phyloP scores from a whole-genome alignment of 176 grass and related monocot species.

The Canna indica region DNA sequence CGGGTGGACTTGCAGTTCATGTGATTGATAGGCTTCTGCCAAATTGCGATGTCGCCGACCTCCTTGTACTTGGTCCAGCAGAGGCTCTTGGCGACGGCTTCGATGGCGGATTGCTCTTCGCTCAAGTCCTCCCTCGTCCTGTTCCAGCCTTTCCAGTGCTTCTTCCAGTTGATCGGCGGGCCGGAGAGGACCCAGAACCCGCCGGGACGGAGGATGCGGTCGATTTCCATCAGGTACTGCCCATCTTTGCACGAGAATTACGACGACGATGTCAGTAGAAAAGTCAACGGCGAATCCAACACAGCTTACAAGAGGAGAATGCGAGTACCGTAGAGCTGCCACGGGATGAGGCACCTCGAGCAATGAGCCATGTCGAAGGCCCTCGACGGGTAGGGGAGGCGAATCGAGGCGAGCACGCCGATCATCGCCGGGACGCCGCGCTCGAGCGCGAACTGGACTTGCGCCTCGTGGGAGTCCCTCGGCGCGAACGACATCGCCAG shows the following conservation, averaged over 20 bases:
- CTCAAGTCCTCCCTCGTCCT: conserved; percentile 52
- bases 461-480: conserved; percentile 80
- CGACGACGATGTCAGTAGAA: background rate
- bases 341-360: conserved; percentile 90
- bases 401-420: conserved; percentile 67
- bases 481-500: conserved; percentile 90
- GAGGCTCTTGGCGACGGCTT: conserved; percentile 50
- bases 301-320: background rate
- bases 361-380: conserved; percentile 98
- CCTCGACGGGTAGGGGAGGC: conserved; percentile 68
- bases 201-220: conserved; percentile 74
- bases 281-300: background rate
- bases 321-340: conserved; percentile 63
- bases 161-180: conserved; percentile 92
- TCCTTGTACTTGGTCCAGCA: conserved; percentile 93
- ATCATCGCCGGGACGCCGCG: conserved; percentile 91
- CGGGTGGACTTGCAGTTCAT: conserved; percentile 56
- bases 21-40: conserved; percentile 90
- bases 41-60: conserved; percentile 68
- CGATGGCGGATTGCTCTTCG: conserved; percentile 57
- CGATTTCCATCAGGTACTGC: conserved; percentile 75
- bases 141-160: conserved; percentile 60
- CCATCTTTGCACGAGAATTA: conserved; percentile 39
- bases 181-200: conserved; percentile 98
- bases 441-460: conserved; percentile 95